Conservation (phyloP, 352 stramenopile species). For the Aphanomyces cochlioides region DNA sequence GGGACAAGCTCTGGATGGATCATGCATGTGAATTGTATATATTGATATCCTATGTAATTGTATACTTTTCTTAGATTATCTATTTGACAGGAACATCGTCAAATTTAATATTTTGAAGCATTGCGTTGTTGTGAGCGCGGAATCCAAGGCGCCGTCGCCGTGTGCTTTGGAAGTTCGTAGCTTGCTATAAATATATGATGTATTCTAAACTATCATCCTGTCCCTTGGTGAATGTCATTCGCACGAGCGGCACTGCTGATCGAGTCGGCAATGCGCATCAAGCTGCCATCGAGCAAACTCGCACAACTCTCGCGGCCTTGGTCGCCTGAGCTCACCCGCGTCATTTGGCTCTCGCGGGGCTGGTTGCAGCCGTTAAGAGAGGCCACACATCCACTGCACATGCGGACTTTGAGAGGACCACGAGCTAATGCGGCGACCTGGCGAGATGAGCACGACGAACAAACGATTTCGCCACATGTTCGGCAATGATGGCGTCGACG, state of each 20-base stretch:
- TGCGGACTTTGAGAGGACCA: conserved; percentile 17
- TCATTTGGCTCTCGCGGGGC: neutral
- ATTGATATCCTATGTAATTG: too few relatives aligned
- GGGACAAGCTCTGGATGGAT: too few relatives aligned
- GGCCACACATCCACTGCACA: conserved; percentile 3
- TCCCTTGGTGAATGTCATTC: neutral
- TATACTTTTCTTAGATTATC: too few relatives aligned
- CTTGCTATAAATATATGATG: too few relatives aligned
- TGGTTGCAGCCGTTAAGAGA: neutral
- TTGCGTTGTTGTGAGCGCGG: too few relatives aligned
- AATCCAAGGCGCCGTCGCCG: too few relatives aligned
- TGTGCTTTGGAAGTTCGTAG: too few relatives aligned
- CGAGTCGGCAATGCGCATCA: neutral
- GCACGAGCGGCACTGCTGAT: neutral
- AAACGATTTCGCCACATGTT: conserved; percentile 85
- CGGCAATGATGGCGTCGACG: conserved; percentile 85
- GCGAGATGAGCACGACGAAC: conserved; percentile 27
- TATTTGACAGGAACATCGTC: too few relatives aligned
- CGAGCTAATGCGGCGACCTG: conserved; percentile 1
- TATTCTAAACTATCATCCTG: neutral
- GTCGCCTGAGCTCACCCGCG: neutral
- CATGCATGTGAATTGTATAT: too few relatives aligned
- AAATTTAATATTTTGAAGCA: too few relatives aligned
- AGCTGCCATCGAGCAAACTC: neutral
- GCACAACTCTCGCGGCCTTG: too few relatives aligned